Base-by-base conservation (phyloP, 495 filamentous ascomycete genomes). In the Tuber melanosporum region DNA sequence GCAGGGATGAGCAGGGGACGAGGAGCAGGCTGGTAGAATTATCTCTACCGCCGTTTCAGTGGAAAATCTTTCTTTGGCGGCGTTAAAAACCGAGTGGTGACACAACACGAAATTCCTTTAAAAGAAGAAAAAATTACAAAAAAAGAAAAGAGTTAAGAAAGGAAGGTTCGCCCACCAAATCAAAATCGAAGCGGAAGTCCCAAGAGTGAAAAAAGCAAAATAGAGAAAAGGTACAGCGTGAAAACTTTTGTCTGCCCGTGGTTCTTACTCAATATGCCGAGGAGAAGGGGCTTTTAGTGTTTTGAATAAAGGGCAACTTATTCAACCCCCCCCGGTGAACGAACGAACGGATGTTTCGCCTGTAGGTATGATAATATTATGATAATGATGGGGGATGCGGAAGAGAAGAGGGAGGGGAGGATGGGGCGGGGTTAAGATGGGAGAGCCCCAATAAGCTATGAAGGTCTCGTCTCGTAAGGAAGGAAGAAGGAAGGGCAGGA, bases 1-100 rank as follows among this genome's bases (percentile, higher is more conserved):
- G 43, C 77, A 74, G 76, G 77, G 77, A 36, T 79, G 70, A 43
- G 52, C 52, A 32, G 32, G 39, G 39, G 49, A n/a, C 69, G 72
- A 72, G 47, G 62, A 78, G n/a, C 43, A 72, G 19, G 36, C 73
- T 46, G 52, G 52, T n/a, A 32, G 52, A 32, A 62, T 15, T 62
- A 32, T 62, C 32, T n/a, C 52, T 62, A n/a, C 26, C 26, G 52
- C 52, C 12, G n/a, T 62, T 62, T 62, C n/a, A 26, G 26, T n/a
- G 20, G 49, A 52, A n/a, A 52, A 52, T 49, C 47, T 22, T 22
- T 47, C 22, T n/a, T 9, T 52, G 52, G n/a, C n/a, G n/a, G n/a
- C 12, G 52, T 62, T 62, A 32, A 62, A 62, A 62, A 32, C 52
- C 3, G 52, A 26, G 12, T 66, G 57, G 57, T 66, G 26, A 66